Conservation (phyloP, 768 basidiomycete species). For the Mrakia frigida region DNA sequence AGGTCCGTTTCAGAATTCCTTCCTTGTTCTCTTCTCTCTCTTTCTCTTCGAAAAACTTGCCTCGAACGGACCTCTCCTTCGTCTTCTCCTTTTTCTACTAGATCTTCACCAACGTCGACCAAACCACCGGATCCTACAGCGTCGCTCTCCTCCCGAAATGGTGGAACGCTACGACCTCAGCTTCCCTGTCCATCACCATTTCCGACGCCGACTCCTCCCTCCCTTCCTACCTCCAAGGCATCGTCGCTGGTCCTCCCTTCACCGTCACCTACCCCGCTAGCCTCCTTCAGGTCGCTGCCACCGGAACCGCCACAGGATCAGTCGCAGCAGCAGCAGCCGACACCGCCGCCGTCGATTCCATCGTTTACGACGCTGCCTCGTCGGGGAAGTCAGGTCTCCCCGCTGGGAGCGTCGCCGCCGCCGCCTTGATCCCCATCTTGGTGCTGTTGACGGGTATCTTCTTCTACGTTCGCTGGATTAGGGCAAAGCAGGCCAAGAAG, state of each 20-base stretch:
- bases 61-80: neutral
- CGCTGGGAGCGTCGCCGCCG: slow-evolving; percentile 22
- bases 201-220: neutral
- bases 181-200: neutral
- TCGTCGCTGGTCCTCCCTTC: slow-evolving; percentile 21
- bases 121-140: slow-evolving; percentile 6
- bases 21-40: neutral
- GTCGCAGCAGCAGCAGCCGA: slow-evolving; percentile 20
- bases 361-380: slow-evolving; percentile 5
- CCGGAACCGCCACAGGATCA: slow-evolving; percentile 13
- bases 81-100: neutral
- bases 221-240: neutral
- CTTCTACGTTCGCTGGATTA: slow-evolving; percentile 20
- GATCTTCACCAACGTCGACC: slow-evolving; percentile 9
- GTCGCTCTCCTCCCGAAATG: slow-evolving; percentile 23
- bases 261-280: slow-evolving; percentile 21
- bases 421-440: slow-evolving; percentile 22
- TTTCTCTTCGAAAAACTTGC: neutral
- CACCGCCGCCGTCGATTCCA: slow-evolving; percentile 10
- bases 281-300: slow-evolving; percentile 2
- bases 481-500: slow-evolving; percentile 29
- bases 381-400: slow-evolving; percentile 10
- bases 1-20: neutral
- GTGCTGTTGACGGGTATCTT: slow-evolving; percentile 14
- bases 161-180: neutral